Evolutionary conservation across 2,329 filamentous ascomycete genomes (phyloP).

Genomic region (Rhynchosporium agropyri): DNA sequence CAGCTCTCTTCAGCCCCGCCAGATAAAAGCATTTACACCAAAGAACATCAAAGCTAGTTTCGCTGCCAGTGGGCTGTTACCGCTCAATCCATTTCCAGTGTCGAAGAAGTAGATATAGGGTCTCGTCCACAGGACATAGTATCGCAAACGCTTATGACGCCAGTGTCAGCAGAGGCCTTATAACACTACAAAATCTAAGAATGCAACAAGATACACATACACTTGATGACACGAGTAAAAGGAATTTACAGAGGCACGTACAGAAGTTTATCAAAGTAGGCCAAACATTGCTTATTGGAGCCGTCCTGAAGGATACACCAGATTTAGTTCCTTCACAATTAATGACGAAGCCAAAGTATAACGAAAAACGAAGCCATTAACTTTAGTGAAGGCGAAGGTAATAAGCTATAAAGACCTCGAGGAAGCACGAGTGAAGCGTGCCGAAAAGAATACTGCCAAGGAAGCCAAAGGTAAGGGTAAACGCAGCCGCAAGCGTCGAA

Average conservation of each 20-base stretch:
- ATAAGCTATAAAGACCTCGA: conserved; percentile 40
- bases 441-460: conserved; percentile 7
- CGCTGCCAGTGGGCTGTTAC: conserved; percentile 28
- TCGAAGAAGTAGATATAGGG: conserved; percentile 16
- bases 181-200: conserved; percentile 33
- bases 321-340: conserved; percentile 30
- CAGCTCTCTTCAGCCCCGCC: conserved; percentile 32
- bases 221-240: conserved; percentile 31
- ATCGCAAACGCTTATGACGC: conserved; percentile 25
- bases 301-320: conserved; percentile 39
- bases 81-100: conserved; percentile 21
- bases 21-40: conserved; percentile 26
- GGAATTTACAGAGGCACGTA: conserved; percentile 33
- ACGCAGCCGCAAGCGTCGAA: conserved; percentile 24
- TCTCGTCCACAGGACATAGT: conserved; percentile 22
- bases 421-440: conserved; percentile 15
- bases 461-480: conserved; percentile 20
- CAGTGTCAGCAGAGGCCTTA: conserved; percentile 28
- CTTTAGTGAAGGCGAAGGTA: conserved; percentile 31
- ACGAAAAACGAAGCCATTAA: conserved; percentile 23
- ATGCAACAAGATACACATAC: conserved; percentile 31
- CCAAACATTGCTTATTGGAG: conserved; percentile 33
- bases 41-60: conserved; percentile 41
- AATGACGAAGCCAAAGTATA: conserved; percentile 30
- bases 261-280: conserved; percentile 36